These are phyloP conservation scores for Aphanocladium album DNA, from an alignment of 2,329 filamentous ascomycete genomes.

Conservation along the genomic window DNA sequence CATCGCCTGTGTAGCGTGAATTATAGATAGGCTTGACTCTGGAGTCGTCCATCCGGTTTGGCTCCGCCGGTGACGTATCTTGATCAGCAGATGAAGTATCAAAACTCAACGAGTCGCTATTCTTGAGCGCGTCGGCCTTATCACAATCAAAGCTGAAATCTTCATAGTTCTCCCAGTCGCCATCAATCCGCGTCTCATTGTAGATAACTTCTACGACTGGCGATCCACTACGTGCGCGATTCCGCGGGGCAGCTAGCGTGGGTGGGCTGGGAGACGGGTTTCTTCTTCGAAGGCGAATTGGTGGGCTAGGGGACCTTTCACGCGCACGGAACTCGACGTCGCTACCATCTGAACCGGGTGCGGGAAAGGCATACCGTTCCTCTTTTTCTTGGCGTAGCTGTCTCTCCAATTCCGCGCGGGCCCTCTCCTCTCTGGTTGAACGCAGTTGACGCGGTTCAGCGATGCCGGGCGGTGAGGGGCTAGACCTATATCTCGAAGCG, in stretches of 20 bases:
- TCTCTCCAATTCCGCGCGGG: too few relatives aligned
- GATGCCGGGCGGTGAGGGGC: not conserved
- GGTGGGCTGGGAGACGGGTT: not conserved
- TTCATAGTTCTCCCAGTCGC: slow-evolving; percentile 7
- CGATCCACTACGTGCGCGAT: not conserved
- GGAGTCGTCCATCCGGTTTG: slow-evolving; percentile 10
- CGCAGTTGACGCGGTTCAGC: not conserved
- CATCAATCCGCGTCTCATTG: not conserved
- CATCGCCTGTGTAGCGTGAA: slow-evolving; percentile 35
- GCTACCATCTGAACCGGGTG: not conserved
- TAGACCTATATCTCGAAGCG: not conserved
- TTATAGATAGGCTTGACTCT: slow-evolving; percentile 25
- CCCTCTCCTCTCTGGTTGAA: not conserved
- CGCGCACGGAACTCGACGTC: not conserved
- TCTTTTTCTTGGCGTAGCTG: not conserved
- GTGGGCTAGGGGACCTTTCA: not conserved
- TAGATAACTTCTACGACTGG: not conserved
- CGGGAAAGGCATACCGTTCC: not conserved
- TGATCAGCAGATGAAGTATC: slow-evolving; percentile 25
- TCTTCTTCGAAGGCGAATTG: not conserved
- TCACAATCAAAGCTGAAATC: slow-evolving; percentile 11
- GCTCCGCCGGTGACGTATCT: slow-evolving; percentile 16
- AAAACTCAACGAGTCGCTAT: slow-evolving; percentile 24
- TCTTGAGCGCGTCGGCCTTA: slow-evolving; percentile 20
- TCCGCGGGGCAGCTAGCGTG: not conserved